Base-by-base conservation (phyloP, 768 basidiomycete genomes). In the Phlebiopsis flavidoalba region DNA sequence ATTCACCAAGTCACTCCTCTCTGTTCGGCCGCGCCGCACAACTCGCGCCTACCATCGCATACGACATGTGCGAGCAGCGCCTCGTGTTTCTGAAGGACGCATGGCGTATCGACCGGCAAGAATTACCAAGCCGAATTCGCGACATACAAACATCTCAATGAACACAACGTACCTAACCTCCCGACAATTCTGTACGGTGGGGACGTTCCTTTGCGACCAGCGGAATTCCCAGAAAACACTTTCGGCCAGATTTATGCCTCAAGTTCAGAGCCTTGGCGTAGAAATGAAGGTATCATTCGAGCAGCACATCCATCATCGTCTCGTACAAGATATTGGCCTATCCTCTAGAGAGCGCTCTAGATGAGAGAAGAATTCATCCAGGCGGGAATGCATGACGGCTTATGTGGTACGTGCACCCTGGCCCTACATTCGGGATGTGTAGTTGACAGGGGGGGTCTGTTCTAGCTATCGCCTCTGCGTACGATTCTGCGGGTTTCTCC, bases 31-130 rank as follows among this genome's bases (percentile, higher is more conserved):
- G 17, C 31, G 53, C 51, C 60, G 75, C 71, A 49, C 71, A 58
- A 46, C 65, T 50, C 24, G 57, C 62, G 40, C 72, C 69, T 33
- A 72, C 55, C 26, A 53, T 69, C 54, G 33, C 65, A 59, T 53
- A 71, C 63, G 17, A 75, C 68, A 35, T 69, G 67, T 8, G n/a
- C 22, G 47, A 40, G 49, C 19, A 50, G 15, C 26, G 47, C 6
- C 49, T 59, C 17, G 21, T 24, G 5, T 59, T 59, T 40, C 22
- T 59, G 17, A 59, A 59, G 58, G 58, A 59, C 33, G 24, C 17
- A 26, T 58, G 57, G 57, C 57, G 57, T 2, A 24, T 26, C 26
- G 48, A 49, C 47, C 19, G n/a, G 8, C 6, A 8, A n/a, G 11
- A 37, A 4, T 24, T 50, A 24, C n/a, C 57, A 24, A 12, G 26